A percentile compares a stretch with the other conserved stretches of the same genome.
Evolutionary conservation across 108 stramenopile species (phyloP).

Genomic region (Fragilaria crotonensis): DNA sequence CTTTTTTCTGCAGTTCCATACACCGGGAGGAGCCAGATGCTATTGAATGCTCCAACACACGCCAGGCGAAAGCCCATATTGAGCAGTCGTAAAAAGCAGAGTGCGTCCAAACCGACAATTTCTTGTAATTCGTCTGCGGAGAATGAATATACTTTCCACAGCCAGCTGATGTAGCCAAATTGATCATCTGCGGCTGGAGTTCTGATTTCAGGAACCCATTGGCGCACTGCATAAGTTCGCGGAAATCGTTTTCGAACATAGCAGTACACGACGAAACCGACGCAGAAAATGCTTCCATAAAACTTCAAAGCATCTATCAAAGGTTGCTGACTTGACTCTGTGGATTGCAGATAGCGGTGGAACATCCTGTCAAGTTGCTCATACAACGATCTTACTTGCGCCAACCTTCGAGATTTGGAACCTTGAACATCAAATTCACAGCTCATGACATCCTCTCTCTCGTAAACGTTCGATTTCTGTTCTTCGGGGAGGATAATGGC

Average conservation of each 20-base stretch:
- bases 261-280: slow-evolving; percentile 12
- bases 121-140: slow-evolving; percentile 16
- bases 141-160: slow-evolving; percentile 20
- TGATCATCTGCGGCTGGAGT: slow-evolving; percentile 9
- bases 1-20: slow-evolving; percentile 7
- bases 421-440: too few species aligned
- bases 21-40: slow-evolving; percentile 22
- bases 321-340: too few species aligned
- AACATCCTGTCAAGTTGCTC: too few species aligned
- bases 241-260: slow-evolving; percentile 17
- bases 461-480: too few species aligned
- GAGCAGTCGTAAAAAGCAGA: slow-evolving; percentile 17
- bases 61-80: slow-evolving; percentile 25
- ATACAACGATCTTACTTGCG: too few species aligned
- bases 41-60: slow-evolving; percentile 13
- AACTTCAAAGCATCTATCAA: too few species aligned
- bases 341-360: too few species aligned
- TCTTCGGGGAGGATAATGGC: too few species aligned
- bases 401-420: too few species aligned
- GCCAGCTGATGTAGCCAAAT: slow-evolving; percentile 17
- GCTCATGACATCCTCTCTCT: too few species aligned
- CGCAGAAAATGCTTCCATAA: slow-evolving; percentile 8
- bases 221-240: slow-evolving; percentile 14
- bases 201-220: slow-evolving; percentile 3
- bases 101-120: slow-evolving; percentile 24